Evolutionary conservation across 1,284 basidiomycete species (phyloP).

Genomic region (Retiboletus fuscus): DNA sequence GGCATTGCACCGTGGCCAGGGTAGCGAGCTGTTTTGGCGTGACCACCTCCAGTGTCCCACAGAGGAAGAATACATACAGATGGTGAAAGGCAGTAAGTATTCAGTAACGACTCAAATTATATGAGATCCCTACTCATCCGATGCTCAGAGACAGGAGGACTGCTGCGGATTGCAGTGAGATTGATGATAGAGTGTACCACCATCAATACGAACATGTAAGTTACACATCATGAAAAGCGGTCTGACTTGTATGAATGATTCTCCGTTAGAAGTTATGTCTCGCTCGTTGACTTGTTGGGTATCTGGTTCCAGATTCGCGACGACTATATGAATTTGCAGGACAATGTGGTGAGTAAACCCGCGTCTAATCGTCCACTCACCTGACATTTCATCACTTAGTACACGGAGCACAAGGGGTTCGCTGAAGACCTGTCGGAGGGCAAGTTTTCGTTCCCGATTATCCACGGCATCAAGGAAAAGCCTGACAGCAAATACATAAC

Average conservation of each 20-base stretch:
- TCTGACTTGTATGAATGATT: neutral
- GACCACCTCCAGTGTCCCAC: constrained; percentile 83
- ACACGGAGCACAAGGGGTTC: constrained; percentile 91
- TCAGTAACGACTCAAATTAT: neutral
- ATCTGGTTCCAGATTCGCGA: constrained; percentile 96
- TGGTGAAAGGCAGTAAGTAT: constrained; percentile 84
- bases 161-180: constrained; percentile 92
- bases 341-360: constrained; percentile 67
- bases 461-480: constrained; percentile 87
- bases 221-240: neutral
- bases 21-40: constrained; percentile 83
- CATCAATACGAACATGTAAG: constrained; percentile 68
- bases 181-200: constrained; percentile 93
- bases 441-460: constrained; percentile 95
- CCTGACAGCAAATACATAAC: constrained; percentile 80
- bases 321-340: constrained; percentile 96
- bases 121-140: neutral
- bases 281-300: constrained; percentile 92
- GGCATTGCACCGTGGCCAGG: constrained; percentile 85
- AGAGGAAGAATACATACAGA: constrained; percentile 84
- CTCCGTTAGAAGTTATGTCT: constrained; percentile 81
- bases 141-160: constrained; percentile 88
- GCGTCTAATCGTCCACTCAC: neutral
- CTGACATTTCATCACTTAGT: constrained; percentile 59
- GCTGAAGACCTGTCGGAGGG: constrained; percentile 95